A percentile compares a stretch with the other conserved stretches of the same genome.
phyloP scores from a whole-genome alignment of 2,329 filamentous ascomycete species.

The Fusarium kyushuense region DNA sequence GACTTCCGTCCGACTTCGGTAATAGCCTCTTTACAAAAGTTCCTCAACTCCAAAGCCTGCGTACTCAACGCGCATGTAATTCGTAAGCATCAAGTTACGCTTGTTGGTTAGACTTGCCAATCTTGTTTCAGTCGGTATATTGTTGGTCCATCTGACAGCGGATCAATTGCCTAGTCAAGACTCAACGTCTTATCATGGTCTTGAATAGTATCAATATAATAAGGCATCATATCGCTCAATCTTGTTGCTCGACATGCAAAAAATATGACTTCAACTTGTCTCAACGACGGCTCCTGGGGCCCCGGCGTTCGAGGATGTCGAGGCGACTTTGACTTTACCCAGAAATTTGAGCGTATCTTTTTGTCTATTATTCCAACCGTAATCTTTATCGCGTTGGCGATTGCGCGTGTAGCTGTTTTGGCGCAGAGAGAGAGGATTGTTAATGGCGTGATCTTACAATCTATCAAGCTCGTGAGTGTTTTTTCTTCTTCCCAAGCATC shows the following conservation, averaged over 20 bases:
- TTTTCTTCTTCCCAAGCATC: background rate
- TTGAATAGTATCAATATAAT: background rate
- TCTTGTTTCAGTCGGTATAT: conserved; percentile 11
- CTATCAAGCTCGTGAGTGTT: conserved; percentile 48
- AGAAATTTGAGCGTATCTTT: conserved; percentile 62
- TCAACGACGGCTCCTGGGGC: conserved; percentile 57
- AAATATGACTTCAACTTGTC: conserved; percentile 44
- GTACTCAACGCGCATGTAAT: background rate
- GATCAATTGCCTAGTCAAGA: conserved; percentile 7
- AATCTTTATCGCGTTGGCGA: conserved; percentile 54
- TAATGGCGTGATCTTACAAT: conserved; percentile 51
- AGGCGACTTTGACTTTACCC: conserved; percentile 63
- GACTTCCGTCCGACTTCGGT: no score
- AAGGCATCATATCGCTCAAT: background rate
- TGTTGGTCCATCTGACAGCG: conserved; percentile 22
- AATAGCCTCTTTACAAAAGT: background rate
- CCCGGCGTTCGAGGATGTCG: conserved; percentile 61
- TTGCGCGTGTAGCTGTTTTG: conserved; percentile 52
- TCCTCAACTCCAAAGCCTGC: background rate
- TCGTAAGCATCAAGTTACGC: background rate
- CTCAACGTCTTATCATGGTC: background rate
- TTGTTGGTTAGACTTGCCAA: background rate
- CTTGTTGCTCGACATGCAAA: background rate
- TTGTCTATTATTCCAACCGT: conserved; percentile 58
- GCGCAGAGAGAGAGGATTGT: conserved; percentile 51